These are phyloP conservation scores for Neodidymelliopsis sp. DNA, from an alignment of 2,329 filamentous ascomycete genomes.

Conservation along the genomic window DNA sequence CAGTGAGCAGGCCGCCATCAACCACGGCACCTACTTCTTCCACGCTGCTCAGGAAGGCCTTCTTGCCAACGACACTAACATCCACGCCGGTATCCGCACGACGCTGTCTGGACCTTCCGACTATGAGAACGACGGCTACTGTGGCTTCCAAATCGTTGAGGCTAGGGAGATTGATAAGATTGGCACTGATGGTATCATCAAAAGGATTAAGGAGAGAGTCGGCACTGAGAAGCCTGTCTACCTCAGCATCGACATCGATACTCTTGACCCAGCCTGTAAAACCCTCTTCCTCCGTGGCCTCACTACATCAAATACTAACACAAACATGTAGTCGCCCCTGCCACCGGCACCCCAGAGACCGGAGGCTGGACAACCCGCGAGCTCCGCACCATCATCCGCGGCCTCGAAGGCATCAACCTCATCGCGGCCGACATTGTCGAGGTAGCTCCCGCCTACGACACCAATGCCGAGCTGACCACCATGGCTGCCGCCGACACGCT, in stretches of 20 bases:
- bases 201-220: constrained; percentile 77
- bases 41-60: constrained; percentile 81
- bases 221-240: constrained; percentile 80
- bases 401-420: constrained; percentile 72
- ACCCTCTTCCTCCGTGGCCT: constrained; percentile 7
- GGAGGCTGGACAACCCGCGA: constrained; percentile 79
- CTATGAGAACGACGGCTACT: constrained; percentile 86
- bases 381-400: constrained; percentile 73
- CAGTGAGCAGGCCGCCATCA: constrained; percentile 76
- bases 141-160: constrained; percentile 83
- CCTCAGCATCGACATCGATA: constrained; percentile 86
- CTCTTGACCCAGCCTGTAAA: constrained; percentile 80
- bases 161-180: constrained; percentile 75
- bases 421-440: constrained; percentile 77
- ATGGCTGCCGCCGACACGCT: constrained; percentile 75
- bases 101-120: constrained; percentile 80
- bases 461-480: constrained; percentile 75
- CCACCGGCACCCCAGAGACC: constrained; percentile 78
- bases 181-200: constrained; percentile 76
- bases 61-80: constrained; percentile 81
- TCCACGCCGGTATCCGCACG: constrained; percentile 86
- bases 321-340: constrained; percentile 66
- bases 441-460: constrained; percentile 76
- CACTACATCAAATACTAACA: constrained; percentile 6
- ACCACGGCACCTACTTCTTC: constrained; percentile 90